phyloP scores from a whole-genome alignment of 2,329 filamentous ascomycete genomes.

The Colletotrichum tabaci region DNA sequence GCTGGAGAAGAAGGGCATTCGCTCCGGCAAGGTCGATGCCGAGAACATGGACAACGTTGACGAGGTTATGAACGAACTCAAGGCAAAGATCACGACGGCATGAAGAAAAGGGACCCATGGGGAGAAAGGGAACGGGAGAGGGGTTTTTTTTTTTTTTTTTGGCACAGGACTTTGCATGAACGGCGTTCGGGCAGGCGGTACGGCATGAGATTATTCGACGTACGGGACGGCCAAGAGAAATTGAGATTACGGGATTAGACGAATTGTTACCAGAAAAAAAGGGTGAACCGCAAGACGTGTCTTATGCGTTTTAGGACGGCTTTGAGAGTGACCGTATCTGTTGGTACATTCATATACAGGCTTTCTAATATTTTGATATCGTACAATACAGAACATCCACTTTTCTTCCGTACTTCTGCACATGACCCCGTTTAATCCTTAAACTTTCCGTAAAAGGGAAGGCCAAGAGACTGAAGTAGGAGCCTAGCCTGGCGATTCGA shows the following conservation, averaged over 20 bases:
- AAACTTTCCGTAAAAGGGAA: conserved; percentile 85
- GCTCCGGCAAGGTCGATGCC: conserved; percentile 78
- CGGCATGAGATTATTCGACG: conserved; percentile 23
- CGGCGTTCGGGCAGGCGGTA: conserved; percentile 53
- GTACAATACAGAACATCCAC: conserved; percentile 26
- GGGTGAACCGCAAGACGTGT: conserved; percentile 1
- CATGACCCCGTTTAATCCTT: conserved; percentile 50
- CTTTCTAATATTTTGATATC: conserved; percentile 38
- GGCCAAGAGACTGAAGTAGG: conserved; percentile 65
- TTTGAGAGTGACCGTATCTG: conserved; percentile 34
- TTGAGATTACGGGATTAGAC: conserved; percentile 24
- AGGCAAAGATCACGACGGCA: conserved; percentile 54
- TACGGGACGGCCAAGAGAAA: conserved; percentile 26
- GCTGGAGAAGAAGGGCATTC: conserved; percentile 70
- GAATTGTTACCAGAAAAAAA: conserved; percentile 2
- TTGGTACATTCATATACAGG: conserved; percentile 42
- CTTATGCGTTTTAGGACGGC: not conserved
- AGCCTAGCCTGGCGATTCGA: conserved; percentile 89
- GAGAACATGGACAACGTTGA: conserved; percentile 91
- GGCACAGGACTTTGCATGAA: conserved; percentile 49
- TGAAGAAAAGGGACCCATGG: conserved; percentile 19
- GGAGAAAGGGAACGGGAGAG: not conserved
- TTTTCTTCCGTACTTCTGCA: not conserved
- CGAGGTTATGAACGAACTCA: conserved; percentile 77
- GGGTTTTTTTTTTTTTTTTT: too few relatives aligned